Evolutionary conservation across 352 stramenopile genomes (phyloP).

Genomic region (Phytopythium montanum): DNA sequence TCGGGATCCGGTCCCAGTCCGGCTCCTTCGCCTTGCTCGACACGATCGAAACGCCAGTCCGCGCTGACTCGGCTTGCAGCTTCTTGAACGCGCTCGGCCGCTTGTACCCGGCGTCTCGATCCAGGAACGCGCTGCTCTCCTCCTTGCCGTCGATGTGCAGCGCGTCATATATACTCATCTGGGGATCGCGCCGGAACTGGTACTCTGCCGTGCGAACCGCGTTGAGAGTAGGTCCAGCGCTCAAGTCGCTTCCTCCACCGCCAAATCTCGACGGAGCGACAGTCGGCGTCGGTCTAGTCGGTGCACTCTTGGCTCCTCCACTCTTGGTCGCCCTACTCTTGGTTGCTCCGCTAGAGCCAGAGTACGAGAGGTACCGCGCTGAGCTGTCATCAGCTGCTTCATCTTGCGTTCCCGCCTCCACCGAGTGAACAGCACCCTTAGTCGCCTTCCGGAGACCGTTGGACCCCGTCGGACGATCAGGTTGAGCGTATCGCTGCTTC

Average conservation of each 20-base stretch:
- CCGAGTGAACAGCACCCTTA: neutral
- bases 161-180: slow-evolving; percentile 61
- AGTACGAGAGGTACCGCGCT: slow-evolving; percentile 48
- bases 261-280: slow-evolving; percentile 3
- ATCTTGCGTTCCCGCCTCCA: neutral
- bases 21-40: slow-evolving; percentile 30
- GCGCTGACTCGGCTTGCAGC: slow-evolving; percentile 36
- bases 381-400: slow-evolving; percentile 3
- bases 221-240: neutral
- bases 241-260: neutral
- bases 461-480: neutral
- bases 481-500: neutral
- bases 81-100: slow-evolving; percentile 56
- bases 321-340: slow-evolving; percentile 6
- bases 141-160: slow-evolving; percentile 42
- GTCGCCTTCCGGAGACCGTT: slow-evolving; percentile 4
- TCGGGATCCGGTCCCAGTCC: slow-evolving; percentile 46
- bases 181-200: slow-evolving; percentile 32
- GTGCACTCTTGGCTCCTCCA: slow-evolving; percentile 4
- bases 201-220: neutral
- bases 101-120: slow-evolving; percentile 36
- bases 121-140: slow-evolving; percentile 21
- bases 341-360: slow-evolving; percentile 6
- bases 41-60: slow-evolving; percentile 35
- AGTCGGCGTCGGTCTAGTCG: neutral